These are phyloP conservation scores for Chrysoporthe austroafricana DNA, from an alignment of 2,329 filamentous ascomycete species.

Conservation along the genomic window DNA sequence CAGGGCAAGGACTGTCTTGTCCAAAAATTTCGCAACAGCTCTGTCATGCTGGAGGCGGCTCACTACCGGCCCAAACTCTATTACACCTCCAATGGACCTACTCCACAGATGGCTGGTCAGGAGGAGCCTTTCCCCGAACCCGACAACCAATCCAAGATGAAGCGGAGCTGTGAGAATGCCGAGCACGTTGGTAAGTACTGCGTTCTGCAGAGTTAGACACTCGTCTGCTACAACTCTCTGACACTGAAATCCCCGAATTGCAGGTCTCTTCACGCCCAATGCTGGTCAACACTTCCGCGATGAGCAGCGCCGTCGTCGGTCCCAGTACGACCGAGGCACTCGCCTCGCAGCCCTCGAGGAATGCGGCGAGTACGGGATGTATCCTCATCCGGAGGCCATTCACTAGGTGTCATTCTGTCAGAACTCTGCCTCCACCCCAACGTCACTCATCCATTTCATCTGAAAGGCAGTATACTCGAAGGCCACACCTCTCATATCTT, in stretches of 20 bases:
- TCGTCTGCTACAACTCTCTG: conserved; percentile 5
- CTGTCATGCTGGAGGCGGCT: conserved; percentile 85
- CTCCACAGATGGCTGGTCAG: conserved; percentile 61
- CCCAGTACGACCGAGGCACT: conserved; percentile 82
- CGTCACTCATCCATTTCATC: background rate
- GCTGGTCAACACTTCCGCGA: conserved; percentile 73
- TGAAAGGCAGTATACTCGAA: background rate
- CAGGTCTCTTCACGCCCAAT: conserved; percentile 77
- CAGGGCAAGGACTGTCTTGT: conserved; percentile 91
- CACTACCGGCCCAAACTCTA: conserved; percentile 81
- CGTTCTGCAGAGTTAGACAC: background rate
- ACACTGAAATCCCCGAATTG: background rate
- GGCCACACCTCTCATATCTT: background rate
- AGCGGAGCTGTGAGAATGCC: conserved; percentile 84
- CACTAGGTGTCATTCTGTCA: conserved; percentile 30
- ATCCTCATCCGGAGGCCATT: conserved; percentile 40
- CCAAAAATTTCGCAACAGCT: conserved; percentile 95
- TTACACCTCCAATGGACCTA: conserved; percentile 53
- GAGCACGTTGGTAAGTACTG: conserved; percentile 72
- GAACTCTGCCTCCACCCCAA: background rate
- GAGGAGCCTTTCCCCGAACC: conserved; percentile 78
- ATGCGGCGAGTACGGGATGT: conserved; percentile 53
- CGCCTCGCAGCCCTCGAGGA: conserved; percentile 70
- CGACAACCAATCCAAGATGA: conserved; percentile 86
- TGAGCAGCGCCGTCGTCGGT: conserved; percentile 75